Conservation (phyloP, 805 yeast genomes). For the Candida mattraensis region DNA sequence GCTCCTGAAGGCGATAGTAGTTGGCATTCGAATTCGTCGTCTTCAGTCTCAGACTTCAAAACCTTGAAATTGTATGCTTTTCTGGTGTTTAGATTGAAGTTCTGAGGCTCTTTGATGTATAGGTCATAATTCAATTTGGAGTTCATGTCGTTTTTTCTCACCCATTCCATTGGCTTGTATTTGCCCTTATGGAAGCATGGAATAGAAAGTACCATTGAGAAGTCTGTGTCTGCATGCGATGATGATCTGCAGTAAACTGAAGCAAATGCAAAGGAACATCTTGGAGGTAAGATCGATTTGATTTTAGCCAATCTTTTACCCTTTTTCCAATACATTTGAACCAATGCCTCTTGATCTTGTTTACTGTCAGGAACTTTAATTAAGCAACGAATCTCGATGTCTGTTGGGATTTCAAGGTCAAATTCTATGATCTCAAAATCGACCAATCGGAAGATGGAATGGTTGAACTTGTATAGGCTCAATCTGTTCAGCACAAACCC, state of each 20-base stretch:
- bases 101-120: constrained; percentile 85
- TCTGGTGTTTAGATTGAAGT: constrained; percentile 53
- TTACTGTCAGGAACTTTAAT: constrained; percentile 42
- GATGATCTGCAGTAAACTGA: constrained; percentile 56
- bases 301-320: constrained; percentile 67
- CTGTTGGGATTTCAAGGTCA: constrained; percentile 67
- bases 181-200: constrained; percentile 75
- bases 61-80: constrained; percentile 66
- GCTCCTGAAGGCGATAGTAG: constrained; percentile 86
- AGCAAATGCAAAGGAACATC: constrained; percentile 66
- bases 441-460: constrained; percentile 68
- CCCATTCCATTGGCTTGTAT: constrained; percentile 57
- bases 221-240: constrained; percentile 50
- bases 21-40: constrained; percentile 46
- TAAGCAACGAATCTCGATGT: constrained; percentile 64
- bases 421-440: constrained; percentile 81
- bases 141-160: constrained; percentile 70
- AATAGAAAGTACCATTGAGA: constrained; percentile 66
- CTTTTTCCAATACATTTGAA: constrained; percentile 77
- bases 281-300: constrained; percentile 77
- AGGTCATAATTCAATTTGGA: constrained; percentile 64
- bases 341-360: constrained; percentile 54
- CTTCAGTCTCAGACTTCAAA: constrained; percentile 50
- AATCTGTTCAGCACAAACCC: constrained; percentile 65
- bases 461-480: constrained; percentile 66